Percentiles rank a stretch among this genome's conserved stretches.
Evolutionary conservation across 2,329 filamentous ascomycete species (phyloP).

Genomic region (Colletotrichum agaves): DNA sequence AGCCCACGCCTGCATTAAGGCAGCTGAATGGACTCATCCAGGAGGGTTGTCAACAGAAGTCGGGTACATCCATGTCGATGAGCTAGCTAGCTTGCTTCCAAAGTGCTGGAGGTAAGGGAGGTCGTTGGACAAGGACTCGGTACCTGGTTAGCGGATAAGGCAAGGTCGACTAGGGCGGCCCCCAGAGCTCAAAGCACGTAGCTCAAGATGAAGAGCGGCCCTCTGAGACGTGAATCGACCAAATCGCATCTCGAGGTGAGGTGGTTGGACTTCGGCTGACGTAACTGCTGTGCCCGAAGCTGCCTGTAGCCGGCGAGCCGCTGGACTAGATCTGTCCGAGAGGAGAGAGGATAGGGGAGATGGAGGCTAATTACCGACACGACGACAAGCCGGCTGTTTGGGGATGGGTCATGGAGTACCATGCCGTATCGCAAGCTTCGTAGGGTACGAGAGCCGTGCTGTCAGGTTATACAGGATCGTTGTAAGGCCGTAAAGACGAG

Average conservation of each 20-base stretch:
- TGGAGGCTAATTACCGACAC: constrained; percentile 17
- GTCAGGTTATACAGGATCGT: neutral
- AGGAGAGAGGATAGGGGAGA: neutral
- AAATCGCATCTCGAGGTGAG: constrained; percentile 22
- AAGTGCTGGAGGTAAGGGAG: neutral
- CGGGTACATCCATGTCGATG: constrained; percentile 12
- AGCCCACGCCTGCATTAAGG: neutral
- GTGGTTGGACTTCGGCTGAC: constrained; percentile 23
- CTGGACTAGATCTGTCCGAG: constrained; percentile 17
- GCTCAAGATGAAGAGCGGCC: constrained; percentile 16
- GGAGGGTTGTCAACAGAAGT: neutral
- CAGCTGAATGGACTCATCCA: neutral
- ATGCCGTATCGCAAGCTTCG: neutral
- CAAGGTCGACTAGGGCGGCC: constrained; percentile 1
- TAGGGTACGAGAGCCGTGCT: neutral
- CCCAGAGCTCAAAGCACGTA: constrained; percentile 4
- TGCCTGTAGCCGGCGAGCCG: constrained; percentile 24
- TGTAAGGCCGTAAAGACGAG: neutral
- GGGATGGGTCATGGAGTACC: neutral
- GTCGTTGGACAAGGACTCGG: constrained; percentile 10
- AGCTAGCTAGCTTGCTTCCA: neutral
- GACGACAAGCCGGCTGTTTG: constrained; percentile 1
- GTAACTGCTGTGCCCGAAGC: constrained; percentile 6
- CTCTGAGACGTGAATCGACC: constrained; percentile 22
- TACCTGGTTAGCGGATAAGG: constrained; percentile 22